Conservation (phyloP, 2,329 filamentous ascomycete species). For the Leptodontidium sp. region DNA sequence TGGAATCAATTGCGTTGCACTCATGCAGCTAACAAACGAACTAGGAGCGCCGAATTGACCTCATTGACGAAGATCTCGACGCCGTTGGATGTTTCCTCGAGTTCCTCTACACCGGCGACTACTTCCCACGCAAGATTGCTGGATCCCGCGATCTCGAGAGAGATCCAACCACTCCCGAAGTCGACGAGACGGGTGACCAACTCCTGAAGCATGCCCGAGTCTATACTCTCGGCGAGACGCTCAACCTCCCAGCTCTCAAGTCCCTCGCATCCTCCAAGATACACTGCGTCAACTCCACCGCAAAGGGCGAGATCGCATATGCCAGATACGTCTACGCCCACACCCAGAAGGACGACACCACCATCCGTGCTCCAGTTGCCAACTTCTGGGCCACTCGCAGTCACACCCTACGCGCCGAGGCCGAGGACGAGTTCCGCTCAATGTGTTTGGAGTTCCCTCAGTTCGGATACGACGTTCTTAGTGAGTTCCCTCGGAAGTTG, state of each 20-base stretch:
- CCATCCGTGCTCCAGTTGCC: constrained; percentile 84
- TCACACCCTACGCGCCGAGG: constrained; percentile 84
- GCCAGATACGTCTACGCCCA: constrained; percentile 89
- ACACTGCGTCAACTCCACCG: constrained; percentile 87
- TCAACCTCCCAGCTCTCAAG: constrained; percentile 73
- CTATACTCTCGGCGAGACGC: constrained; percentile 87
- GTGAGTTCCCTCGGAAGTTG: constrained; percentile 54
- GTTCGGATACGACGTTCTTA: constrained; percentile 92
- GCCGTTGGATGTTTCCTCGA: constrained; percentile 83
- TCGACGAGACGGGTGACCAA: constrained; percentile 82
- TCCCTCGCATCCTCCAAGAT: constrained; percentile 87
- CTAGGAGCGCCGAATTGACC: constrained; percentile 71
- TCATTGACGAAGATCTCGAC: constrained; percentile 73
- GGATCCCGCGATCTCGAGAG: constrained; percentile 73
- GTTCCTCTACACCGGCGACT: constrained; percentile 85
- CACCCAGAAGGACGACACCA: constrained; percentile 72
- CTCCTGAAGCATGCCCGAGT: constrained; percentile 89
- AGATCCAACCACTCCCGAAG: constrained; percentile 68
- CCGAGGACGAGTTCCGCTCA: constrained; percentile 82
- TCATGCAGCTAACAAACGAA: not conserved
- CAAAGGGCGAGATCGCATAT: constrained; percentile 89
- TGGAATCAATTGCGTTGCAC: not conserved
- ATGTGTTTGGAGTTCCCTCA: constrained; percentile 91
- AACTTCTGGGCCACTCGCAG: constrained; percentile 87
- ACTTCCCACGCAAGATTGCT: constrained; percentile 76